A percentile compares a stretch with the other conserved stretches of the same genome.
phyloP scores from a whole-genome alignment of 306 rosid species.

The Lathyrus oleraceus region DNA sequence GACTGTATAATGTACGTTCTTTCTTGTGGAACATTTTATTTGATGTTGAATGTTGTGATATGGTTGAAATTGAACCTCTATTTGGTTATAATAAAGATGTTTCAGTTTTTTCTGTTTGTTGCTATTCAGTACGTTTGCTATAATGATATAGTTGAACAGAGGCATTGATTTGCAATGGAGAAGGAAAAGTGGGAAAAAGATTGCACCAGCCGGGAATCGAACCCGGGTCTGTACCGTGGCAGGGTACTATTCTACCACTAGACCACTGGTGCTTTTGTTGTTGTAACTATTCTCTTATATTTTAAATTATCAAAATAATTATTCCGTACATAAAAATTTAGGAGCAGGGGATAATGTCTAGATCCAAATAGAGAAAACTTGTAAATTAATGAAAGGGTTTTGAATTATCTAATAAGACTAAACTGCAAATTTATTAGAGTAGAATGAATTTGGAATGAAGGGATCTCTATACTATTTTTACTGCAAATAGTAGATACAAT shows the following conservation, averaged over 20 bases:
- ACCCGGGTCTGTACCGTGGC: conserved; percentile 71
- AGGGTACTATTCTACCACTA: conserved; percentile 96
- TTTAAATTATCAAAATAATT: no score
- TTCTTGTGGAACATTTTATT: conserved; percentile 22
- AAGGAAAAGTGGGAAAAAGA: not conserved
- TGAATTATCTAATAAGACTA: no score
- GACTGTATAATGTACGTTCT: conserved; percentile 21
- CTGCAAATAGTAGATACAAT: no score
- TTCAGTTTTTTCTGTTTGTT: not conserved
- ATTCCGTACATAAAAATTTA: no score
- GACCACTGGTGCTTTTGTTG: conserved; percentile 75
- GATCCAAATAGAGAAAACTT: no score
- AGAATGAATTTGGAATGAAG: no score
- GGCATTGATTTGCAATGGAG: not conserved
- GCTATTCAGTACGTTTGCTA: not conserved
- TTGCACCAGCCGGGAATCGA: conserved; percentile 81
- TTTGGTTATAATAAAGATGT: not conserved
- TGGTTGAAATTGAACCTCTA: conserved; percentile 23
- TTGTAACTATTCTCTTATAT: no score
- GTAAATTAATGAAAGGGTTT: no score
- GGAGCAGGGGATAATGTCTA: no score
- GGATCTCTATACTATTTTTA: no score
- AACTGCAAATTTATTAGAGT: no score
- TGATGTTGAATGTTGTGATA: conserved; percentile 28
- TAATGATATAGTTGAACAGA: no score